These are phyloP conservation scores for Ascochyta rabiei DNA, from an alignment of 2,329 filamentous ascomycete genomes.

Conservation along the genomic window DNA sequence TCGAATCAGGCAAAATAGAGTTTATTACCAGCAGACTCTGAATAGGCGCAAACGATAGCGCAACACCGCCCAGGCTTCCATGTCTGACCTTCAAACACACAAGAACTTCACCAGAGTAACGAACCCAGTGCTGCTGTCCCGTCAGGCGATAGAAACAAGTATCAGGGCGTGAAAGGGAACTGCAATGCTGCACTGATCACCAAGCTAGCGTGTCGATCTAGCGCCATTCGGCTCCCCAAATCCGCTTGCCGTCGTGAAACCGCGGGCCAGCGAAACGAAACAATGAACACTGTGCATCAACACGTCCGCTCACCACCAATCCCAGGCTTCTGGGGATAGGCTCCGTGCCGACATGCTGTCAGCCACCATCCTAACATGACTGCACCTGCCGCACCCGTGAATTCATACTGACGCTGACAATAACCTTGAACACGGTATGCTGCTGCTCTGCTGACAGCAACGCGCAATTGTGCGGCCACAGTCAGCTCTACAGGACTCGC, in stretches of 20 bases:
- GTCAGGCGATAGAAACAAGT: neutral
- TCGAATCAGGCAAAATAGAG: conserved; percentile 5
- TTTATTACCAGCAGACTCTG: neutral
- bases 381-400: neutral
- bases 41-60: neutral
- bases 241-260: conserved; percentile 17
- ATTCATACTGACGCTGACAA: conserved; percentile 8
- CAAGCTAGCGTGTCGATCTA: conserved; percentile 10
- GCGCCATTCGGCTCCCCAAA: conserved; percentile 16
- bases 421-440: neutral
- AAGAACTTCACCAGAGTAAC: neutral
- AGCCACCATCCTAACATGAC: conserved; percentile 6
- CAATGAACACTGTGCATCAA: conserved; percentile 9
- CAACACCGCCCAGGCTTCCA: neutral
- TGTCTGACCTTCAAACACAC: conserved; percentile 3
- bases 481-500: conserved; percentile 5
- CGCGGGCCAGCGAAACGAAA: conserved; percentile 14
- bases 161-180: neutral
- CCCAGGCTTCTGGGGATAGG: neutral
- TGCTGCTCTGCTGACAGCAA: conserved; percentile 1
- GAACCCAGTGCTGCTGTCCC: neutral
- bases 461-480: conserved; percentile 6
- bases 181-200: conserved; percentile 1
- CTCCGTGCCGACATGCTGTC: conserved; percentile 5
- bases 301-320: conserved; percentile 3